A percentile compares a stretch with the other conserved stretches of the same genome.
These are phyloP conservation scores for Ceratobasidium sp. DNA, from an alignment of 1,284 basidiomycete genomes.

Conservation along the genomic window DNA sequence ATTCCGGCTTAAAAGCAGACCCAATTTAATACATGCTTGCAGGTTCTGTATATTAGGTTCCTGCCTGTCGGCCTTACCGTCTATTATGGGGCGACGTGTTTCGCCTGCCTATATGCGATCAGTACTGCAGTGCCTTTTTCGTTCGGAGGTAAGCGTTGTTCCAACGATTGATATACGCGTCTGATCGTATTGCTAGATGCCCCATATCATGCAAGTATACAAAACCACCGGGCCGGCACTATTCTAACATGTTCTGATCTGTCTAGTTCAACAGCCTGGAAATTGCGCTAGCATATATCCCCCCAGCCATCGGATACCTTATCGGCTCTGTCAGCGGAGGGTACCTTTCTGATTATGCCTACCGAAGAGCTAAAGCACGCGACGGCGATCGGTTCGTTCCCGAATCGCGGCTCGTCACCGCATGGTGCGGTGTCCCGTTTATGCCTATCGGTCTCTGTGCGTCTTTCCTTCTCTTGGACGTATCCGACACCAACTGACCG, in stretches of 20 bases:
- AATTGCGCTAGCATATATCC: slow-evolving; percentile 41
- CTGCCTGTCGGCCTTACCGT: slow-evolving; percentile 41
- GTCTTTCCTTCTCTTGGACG: background rate
- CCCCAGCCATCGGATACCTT: slow-evolving; percentile 38
- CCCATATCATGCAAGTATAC: slow-evolving; percentile 15
- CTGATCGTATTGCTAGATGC: slow-evolving; percentile 13
- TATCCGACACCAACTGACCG: slow-evolving; percentile 1
- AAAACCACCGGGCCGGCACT: background rate
- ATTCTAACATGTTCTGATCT: slow-evolving; percentile 3
- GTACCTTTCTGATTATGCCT: slow-evolving; percentile 40
- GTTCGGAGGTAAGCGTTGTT: slow-evolving; percentile 25
- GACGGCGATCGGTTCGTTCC: slow-evolving; percentile 44
- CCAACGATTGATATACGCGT: background rate
- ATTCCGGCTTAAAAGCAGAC: background rate
- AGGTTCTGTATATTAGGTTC: slow-evolving; percentile 38
- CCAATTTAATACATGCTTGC: background rate
- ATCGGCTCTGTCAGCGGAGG: slow-evolving; percentile 41
- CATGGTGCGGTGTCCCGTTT: slow-evolving; percentile 48
- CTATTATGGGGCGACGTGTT: slow-evolving; percentile 42
- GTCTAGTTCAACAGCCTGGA: slow-evolving; percentile 33
- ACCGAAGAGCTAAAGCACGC: slow-evolving; percentile 32
- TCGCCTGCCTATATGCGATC: slow-evolving; percentile 41
- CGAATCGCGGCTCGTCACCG: slow-evolving; percentile 48
- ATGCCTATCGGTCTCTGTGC: slow-evolving; percentile 47
- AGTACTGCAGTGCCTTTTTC: slow-evolving; percentile 39